Evolutionary conservation across 2,329 filamentous ascomycete genomes (phyloP), one percentile per base, ranked within the genome.

Genomic region (Pseudogymnoascus sp.): DNA sequence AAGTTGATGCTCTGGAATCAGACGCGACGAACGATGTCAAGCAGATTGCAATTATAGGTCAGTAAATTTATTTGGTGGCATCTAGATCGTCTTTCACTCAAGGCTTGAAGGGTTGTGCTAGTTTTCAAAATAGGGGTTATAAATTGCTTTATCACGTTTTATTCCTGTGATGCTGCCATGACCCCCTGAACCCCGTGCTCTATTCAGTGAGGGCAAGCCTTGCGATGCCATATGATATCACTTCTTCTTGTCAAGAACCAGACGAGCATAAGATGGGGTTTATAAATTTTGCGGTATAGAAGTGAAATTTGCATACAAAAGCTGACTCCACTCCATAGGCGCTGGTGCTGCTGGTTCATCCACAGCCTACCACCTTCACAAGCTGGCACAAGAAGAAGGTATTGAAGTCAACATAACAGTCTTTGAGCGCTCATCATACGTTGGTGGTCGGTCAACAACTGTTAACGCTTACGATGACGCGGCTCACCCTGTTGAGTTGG

Each of bases 341-440:
- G 93, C 93, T 67, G 94, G 94, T 54, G 87, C 94, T 43, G 93
- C 86, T 30, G 94, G 94, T 30, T 85, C 94, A 4, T 96, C 92
- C 1, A 79, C 92, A 2, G 92, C 94, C 0, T 96, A 94, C 74
- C 85, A 93, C 70, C 79, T 99, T 54, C 81, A 81, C 38, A 84
- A 87, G 69, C 92, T 86, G 72, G 88, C 90, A 20, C 75, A 82
- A 3, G 75, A 83, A 62, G 78, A 77, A 22, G 77, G 77, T 16
- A 73, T 88, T 16, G 76, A 80, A 1, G 71, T 93, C 62, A 88
- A 96, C 66, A 87, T 97, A 68, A 96, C 92, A 20, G 79, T 99
- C 28, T 97, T 93, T 72, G 94, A 99, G 70, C 88, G 87, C 67
- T 86, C 85, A 14, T 73, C 78, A 33, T 90, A 86, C 67, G 81